Evolutionary conservation across 192 early-diverging fungal species (phyloP).

Genomic region (Coemansia sp.): DNA sequence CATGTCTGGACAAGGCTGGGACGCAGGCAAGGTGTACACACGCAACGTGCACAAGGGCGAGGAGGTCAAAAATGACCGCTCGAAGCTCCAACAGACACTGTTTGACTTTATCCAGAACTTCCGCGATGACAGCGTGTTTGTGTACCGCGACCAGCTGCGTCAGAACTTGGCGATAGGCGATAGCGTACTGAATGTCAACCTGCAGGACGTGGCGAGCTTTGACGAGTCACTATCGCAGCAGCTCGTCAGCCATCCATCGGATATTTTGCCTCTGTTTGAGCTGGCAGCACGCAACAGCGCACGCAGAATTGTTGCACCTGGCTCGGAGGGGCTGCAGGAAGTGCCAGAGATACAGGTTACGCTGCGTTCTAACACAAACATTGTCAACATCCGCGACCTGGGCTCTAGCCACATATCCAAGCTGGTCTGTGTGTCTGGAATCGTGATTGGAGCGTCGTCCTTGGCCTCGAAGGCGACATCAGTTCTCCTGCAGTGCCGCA

Average conservation of each 20-base stretch:
- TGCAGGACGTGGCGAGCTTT: conserved; percentile 80
- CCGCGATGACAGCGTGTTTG: conserved; percentile 77
- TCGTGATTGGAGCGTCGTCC: conserved; percentile 90
- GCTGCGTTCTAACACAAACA: conserved; percentile 78
- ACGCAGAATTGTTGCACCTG: conserved; percentile 66
- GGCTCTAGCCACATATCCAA: conserved; percentile 85
- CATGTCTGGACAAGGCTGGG: conserved; percentile 76
- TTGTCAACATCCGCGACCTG: conserved; percentile 86
- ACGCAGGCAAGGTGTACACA: conserved; percentile 73
- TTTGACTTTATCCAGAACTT: conserved; percentile 86
- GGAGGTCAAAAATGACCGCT: conserved; percentile 58
- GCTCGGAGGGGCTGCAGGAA: conserved; percentile 57
- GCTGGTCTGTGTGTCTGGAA: conserved; percentile 92
- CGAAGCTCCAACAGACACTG: conserved; percentile 66
- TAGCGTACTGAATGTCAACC: conserved; percentile 81
- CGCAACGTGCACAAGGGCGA: conserved; percentile 67
- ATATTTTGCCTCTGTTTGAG: conserved; percentile 89
- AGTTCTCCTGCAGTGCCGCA: conserved; percentile 86
- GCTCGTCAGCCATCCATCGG: conserved; percentile 75
- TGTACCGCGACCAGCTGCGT: conserved; percentile 91
- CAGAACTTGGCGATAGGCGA: conserved; percentile 78
- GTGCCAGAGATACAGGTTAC: conserved; percentile 89
- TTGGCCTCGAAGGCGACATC: conserved; percentile 85
- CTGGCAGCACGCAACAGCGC: conserved; percentile 77
- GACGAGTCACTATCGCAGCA: conserved; percentile 82